Base-by-base conservation (phyloP, 495 filamentous ascomycete species). In the Aspergillus bridgeri region DNA sequence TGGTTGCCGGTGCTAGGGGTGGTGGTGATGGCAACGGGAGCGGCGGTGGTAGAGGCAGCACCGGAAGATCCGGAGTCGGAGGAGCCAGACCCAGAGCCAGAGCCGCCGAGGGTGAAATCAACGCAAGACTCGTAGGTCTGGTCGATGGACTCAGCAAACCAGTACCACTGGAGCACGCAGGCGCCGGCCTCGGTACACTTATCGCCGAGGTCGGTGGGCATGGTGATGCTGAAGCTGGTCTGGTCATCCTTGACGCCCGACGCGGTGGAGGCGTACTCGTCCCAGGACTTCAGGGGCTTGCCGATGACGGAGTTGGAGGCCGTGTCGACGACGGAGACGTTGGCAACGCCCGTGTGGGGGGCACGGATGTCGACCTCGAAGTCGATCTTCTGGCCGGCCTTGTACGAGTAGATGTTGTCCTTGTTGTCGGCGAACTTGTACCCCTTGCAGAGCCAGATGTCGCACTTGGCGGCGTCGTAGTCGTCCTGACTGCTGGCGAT, bases 71-170 rank as follows among this genome's bases (percentile, higher is more conserved):
- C 42, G 25, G 60, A 53, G 22, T 48, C 13, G 42, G 43, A 20
- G 27, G 55, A 60, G 55, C 58, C 22, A 17, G 61, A 62, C 51
- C 58, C 58, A 18, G 68, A 69, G 22, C 65, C 64, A 20, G 67
- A 65, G n/a, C 68, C 71, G 27, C 68, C 66, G 43, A 87, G 66
- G 43, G 81, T 83, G 69, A 91, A 89, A 67, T 91, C 87, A 61
- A 89, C 65, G 65, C 87, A 89, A 44, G 81, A 80, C 79, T 90
- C 84, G 60, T 90, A 90, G 24, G 87, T 89, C 77, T 91, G 87
- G 48, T 81, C 79, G 33, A 85, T 82, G 7, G 77, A 80, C 43
- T 78, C 53, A 52, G 86, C 86, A 61, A 83, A 85, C 87, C 87
- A 91, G 69, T 74, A 86, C 80, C 82, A 84, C 67, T 90, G 86